phyloP scores from a whole-genome alignment of 2,329 filamentous ascomycete genomes.

The Aspergillus sp. region DNA sequence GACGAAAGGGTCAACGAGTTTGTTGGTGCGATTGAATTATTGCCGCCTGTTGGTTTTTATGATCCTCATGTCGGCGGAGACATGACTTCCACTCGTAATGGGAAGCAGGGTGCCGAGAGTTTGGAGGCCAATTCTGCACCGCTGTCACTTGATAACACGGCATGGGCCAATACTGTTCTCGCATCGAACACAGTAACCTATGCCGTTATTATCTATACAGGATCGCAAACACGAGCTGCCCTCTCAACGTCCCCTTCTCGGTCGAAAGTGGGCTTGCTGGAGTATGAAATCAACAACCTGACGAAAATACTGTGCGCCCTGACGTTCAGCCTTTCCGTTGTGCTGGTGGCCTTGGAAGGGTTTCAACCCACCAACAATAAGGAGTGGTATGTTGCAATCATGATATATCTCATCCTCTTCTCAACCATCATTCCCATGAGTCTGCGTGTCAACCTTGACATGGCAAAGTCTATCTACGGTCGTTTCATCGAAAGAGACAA shows the following conservation, averaged over 20 bases:
- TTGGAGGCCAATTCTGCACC: conserved; percentile 51
- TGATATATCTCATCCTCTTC: conserved; percentile 95
- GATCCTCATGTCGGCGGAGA: conserved; percentile 34
- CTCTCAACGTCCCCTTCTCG: conserved; percentile 85
- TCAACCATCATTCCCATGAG: conserved; percentile 99
- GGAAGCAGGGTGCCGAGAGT: conserved; percentile 11
- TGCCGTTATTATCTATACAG: conserved; percentile 88
- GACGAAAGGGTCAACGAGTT: conserved; percentile 95
- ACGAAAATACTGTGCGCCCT: conserved; percentile 92
- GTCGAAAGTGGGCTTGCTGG: conserved; percentile 86
- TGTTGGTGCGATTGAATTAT: conserved; percentile 72
- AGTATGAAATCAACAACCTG: conserved; percentile 92
- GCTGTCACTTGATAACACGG: conserved; percentile 90
- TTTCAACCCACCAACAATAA: conserved; percentile 51
- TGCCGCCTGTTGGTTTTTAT: conserved; percentile 44
- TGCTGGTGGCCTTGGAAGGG: conserved; percentile 79
- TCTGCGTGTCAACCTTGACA: conserved; percentile 87
- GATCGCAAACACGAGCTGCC: conserved; percentile 84
- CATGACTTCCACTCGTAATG: conserved; percentile 6
- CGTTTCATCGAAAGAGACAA: conserved; percentile 88
- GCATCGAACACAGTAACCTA: conserved; percentile 84
- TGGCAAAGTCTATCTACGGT: conserved; percentile 94
- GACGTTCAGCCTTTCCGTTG: conserved; percentile 74
- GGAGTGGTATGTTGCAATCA: conserved; percentile 89
- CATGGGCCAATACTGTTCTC: conserved; percentile 96